Evolutionary conservation across 1,284 basidiomycete genomes (phyloP), one percentile per base, ranked within the genome.

Genomic region (Omphalotus olearius): DNA sequence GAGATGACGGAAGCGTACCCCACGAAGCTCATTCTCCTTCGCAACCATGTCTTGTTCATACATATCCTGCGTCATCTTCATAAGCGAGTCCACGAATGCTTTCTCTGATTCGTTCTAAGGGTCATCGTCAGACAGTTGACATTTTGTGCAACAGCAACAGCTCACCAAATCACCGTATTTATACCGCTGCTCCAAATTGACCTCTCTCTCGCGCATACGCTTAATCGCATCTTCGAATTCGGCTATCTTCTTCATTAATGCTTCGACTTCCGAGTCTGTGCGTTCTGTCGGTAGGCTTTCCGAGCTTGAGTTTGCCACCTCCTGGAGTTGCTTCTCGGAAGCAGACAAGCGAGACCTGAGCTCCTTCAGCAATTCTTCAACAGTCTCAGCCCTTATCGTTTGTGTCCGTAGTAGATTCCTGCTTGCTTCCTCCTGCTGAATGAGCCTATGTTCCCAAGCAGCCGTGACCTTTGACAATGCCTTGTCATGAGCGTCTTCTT

Each of bases 11-110:
- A 37, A n/a, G 66, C 67, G 30, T 55, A 79, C 80, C 56, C 71
- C 64, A 54, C 74, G 73, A 26, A 82, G 69, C 49, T 80, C 77
- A 56, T 81, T 78, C 44, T 68, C 68, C 60, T 79, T 82, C 36
- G 65, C 69, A 17, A 79, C 69, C 25, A 73, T 65, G 18, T 74
- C 72, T 45, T 76, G 69, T 57, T 79, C 78, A 56, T 79, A 71
- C 28, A 73, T 62, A 11, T 69, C 65, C 48, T 72, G 67, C 6
- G 73, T 67, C 43, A 72, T 62, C 41, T 64, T 65, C 55, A 75
- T 68, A 35, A 82, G 57, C 42, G 66, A 62, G 42, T 69, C 63
- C 11, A 77, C 72, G 45, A 82, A 69, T 5, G 63, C 68, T 57
- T 70, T 76, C 59, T 82, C 79, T 14, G 68, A 58, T 40, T 75